Conservation (phyloP, 2,329 filamentous ascomycete species). For the Thermomyces lanuginosus region DNA sequence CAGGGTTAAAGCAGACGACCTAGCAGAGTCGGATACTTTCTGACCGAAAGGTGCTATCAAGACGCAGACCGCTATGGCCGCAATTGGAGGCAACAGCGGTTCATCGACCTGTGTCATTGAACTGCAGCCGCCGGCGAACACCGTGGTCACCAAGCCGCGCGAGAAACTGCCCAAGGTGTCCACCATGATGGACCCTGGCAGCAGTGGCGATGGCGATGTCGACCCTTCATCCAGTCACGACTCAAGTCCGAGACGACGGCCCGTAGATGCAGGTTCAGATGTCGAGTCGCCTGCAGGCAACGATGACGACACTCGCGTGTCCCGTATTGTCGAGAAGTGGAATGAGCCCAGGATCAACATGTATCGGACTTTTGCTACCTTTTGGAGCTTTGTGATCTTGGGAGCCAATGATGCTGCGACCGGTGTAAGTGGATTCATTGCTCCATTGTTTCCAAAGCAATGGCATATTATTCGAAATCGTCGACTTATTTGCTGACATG, state of each 20-base stretch:
- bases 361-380: constrained; percentile 35
- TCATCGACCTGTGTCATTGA: constrained; percentile 2
- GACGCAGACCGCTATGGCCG: neutral
- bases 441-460: constrained; percentile 1
- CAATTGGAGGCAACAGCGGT: neutral
- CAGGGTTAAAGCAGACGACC: no score
- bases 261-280: neutral
- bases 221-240: no score
- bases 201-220: neutral
- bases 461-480: neutral
- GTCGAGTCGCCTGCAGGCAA: neutral
- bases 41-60: no score
- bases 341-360: constrained; percentile 35
- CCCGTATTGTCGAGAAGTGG: constrained; percentile 26
- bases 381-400: constrained; percentile 42
- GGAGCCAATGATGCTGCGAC: constrained; percentile 45
- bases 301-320: no score
- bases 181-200: neutral
- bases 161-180: neutral
- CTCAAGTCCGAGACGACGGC: no score
- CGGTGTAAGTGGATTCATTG: constrained; percentile 31
- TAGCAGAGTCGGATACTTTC: no score
- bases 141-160: no score
- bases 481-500: constrained; percentile 39
- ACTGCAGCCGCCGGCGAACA: neutral